These are phyloP conservation scores for Salix exigua DNA, from an alignment of 345 rosid genomes.

Conservation along the genomic window DNA sequence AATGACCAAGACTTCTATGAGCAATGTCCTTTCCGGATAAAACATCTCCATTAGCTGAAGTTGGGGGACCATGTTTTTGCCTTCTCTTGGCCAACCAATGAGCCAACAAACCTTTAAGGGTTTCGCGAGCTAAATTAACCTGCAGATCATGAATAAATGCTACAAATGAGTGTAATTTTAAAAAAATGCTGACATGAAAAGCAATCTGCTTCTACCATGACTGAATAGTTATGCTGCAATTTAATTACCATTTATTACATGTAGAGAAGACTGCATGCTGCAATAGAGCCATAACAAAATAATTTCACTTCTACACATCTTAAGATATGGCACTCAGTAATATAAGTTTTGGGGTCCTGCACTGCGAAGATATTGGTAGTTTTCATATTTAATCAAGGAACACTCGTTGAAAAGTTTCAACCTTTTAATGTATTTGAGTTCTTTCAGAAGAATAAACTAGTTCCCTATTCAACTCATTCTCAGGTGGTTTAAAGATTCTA, in stretches of 20 bases:
- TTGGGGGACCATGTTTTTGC: conserved; percentile 64
- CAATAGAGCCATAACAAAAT: neutral
- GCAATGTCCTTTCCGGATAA: conserved; percentile 58
- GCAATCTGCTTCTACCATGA: neutral
- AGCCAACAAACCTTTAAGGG: conserved; percentile 86
- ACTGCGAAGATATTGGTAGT: neutral
- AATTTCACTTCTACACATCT: neutral
- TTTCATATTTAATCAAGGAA: neutral
- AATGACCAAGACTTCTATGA: conserved; percentile 51
- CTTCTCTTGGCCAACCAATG: conserved; percentile 87
- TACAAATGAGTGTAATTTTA: neutral
- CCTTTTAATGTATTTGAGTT: neutral
- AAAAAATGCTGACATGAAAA: neutral
- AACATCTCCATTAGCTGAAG: conserved; percentile 67
- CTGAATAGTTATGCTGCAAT: neutral
- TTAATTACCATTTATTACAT: neutral
- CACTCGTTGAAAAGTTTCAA: neutral
- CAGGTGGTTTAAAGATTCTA: neutral
- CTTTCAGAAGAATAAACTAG: neutral
- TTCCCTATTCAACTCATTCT: neutral
- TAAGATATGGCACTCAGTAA: neutral
- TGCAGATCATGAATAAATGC: conserved; percentile 31
- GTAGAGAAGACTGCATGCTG: neutral
- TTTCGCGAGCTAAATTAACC: conserved; percentile 97
- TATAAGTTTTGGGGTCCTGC: neutral